A percentile compares a stretch with the other conserved stretches of the same genome.
These are phyloP conservation scores for Trichoderma simmonsii DNA, from an alignment of 2,329 filamentous ascomycete species.

Conservation along the genomic window DNA sequence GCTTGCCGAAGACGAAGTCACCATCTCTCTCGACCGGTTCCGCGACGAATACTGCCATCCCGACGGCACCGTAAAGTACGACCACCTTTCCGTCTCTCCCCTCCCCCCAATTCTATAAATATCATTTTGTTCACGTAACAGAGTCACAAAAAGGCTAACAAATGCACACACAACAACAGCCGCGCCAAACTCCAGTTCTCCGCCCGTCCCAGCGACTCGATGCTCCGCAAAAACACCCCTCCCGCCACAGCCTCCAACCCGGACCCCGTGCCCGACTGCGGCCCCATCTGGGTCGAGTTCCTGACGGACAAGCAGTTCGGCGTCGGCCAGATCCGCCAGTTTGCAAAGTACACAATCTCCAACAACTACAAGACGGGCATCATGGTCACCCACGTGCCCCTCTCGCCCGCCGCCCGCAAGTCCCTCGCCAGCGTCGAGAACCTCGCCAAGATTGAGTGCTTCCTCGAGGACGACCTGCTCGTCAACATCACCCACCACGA, in stretches of 20 bases:
- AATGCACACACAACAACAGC: constrained; percentile 44
- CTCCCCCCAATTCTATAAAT: not conserved
- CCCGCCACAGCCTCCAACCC: constrained; percentile 66
- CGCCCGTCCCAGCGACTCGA: constrained; percentile 75
- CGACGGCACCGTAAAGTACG: constrained; percentile 73
- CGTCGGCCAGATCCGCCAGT: constrained; percentile 87
- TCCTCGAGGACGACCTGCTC: constrained; percentile 90
- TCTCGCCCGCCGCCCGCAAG: constrained; percentile 85
- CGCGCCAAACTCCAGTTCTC: constrained; percentile 84
- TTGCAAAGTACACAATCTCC: constrained; percentile 75
- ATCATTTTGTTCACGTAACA: not conserved
- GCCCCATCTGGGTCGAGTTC: constrained; percentile 93
- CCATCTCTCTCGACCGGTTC: constrained; percentile 82
- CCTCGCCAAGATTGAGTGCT: constrained; percentile 83
- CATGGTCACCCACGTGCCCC: constrained; percentile 77
- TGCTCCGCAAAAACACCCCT: constrained; percentile 81
- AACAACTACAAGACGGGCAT: constrained; percentile 87
- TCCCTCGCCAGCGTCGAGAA: constrained; percentile 74
- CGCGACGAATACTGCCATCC: constrained; percentile 65
- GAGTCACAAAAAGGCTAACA: not conserved
- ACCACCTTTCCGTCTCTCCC: not conserved
- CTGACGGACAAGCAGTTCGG: constrained; percentile 75
- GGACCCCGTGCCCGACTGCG: constrained; percentile 70
- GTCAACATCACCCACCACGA: constrained; percentile 99
- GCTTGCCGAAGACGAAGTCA: constrained; percentile 82